Evolutionary conservation across 1,284 basidiomycete species (phyloP).

Genomic region (Sanguinoderma infundibulare): DNA sequence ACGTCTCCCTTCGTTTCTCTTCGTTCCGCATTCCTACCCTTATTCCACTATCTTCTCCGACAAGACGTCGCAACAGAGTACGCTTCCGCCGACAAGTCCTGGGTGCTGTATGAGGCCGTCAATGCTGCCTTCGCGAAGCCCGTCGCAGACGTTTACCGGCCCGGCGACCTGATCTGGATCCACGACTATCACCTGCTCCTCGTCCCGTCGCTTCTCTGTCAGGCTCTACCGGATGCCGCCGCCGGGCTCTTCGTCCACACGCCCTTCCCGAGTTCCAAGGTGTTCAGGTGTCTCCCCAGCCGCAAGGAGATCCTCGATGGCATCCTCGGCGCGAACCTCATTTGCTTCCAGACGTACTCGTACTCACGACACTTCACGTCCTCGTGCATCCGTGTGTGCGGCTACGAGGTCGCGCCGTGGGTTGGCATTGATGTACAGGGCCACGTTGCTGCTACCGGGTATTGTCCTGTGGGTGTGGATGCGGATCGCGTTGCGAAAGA

Average conservation of each 20-base stretch:
- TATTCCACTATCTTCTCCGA: slow-evolving; percentile 99
- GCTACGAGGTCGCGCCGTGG: slow-evolving; percentile 82
- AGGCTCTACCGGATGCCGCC: slow-evolving; percentile 76
- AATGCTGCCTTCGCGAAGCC: slow-evolving; percentile 87
- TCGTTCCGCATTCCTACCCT: slow-evolving; percentile 46
- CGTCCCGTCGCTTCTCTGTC: slow-evolving; percentile 85
- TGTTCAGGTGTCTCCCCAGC: slow-evolving; percentile 78
- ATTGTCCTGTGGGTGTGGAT: slow-evolving; percentile 98
- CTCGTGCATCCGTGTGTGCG: slow-evolving; percentile 94
- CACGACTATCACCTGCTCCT: slow-evolving; percentile 95
- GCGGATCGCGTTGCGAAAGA: slow-evolving; percentile 89
- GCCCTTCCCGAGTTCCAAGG: slow-evolving; percentile 95
- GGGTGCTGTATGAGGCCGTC: slow-evolving; percentile 84
- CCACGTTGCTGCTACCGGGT: slow-evolving; percentile 83
- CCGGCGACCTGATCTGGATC: slow-evolving; percentile 91
- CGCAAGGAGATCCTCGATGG: slow-evolving; percentile 95
- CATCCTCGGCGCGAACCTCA: slow-evolving; percentile 96
- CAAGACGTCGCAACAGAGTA: slow-evolving; percentile 89
- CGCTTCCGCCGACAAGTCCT: slow-evolving; percentile 84
- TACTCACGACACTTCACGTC: slow-evolving; percentile 96
- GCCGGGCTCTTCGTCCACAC: slow-evolving; percentile 97
- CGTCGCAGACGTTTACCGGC: slow-evolving; percentile 78
- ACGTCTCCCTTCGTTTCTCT: not conserved
- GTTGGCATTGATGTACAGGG: slow-evolving; percentile 90
- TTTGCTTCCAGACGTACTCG: slow-evolving; percentile 98